Conservation (phyloP, 2,329 filamentous ascomycete species). For the Aureobasidium mangrovei region DNA sequence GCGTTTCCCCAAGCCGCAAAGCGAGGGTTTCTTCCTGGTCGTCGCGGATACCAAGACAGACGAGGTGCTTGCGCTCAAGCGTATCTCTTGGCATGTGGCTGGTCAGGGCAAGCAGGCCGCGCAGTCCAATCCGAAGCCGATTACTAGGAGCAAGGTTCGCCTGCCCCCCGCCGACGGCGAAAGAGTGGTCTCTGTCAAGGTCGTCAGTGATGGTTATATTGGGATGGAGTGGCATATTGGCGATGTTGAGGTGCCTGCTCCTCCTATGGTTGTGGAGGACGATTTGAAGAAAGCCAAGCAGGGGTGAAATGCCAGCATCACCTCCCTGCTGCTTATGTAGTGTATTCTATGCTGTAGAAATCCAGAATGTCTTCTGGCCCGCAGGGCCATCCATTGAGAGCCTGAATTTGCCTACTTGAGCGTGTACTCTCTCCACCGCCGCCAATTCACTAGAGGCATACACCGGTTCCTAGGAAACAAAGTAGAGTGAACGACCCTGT, state of each 20-base stretch:
- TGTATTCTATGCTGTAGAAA: too few species aligned
- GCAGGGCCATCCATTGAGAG: too few species aligned
- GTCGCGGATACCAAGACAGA: conserved; percentile 59
- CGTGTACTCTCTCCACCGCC: too few species aligned
- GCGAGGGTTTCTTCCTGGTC: conserved; percentile 84
- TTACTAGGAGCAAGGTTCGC: conserved; percentile 50
- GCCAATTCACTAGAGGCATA: too few species aligned
- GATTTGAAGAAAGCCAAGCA: conserved; percentile 22
- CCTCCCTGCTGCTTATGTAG: too few species aligned
- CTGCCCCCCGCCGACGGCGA: conserved; percentile 46
- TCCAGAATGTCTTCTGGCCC: too few species aligned
- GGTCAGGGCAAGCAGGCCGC: conserved; percentile 23
- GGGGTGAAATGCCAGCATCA: background rate
- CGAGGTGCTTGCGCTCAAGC: conserved; percentile 78
- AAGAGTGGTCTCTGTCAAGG: conserved; percentile 61
- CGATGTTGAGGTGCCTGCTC: conserved; percentile 42
- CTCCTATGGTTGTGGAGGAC: conserved; percentile 25
- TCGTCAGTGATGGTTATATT: conserved; percentile 82
- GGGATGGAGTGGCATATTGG: conserved; percentile 58
- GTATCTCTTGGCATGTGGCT: conserved; percentile 58
- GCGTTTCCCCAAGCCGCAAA: conserved; percentile 86
- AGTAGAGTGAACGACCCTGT: too few species aligned
- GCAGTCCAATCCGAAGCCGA: conserved; percentile 31
- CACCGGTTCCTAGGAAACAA: too few species aligned
- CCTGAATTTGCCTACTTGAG: too few species aligned